These are phyloP conservation scores for Neurospora sp. DNA, from an alignment of 495 filamentous ascomycete genomes.

Conservation along the genomic window DNA sequence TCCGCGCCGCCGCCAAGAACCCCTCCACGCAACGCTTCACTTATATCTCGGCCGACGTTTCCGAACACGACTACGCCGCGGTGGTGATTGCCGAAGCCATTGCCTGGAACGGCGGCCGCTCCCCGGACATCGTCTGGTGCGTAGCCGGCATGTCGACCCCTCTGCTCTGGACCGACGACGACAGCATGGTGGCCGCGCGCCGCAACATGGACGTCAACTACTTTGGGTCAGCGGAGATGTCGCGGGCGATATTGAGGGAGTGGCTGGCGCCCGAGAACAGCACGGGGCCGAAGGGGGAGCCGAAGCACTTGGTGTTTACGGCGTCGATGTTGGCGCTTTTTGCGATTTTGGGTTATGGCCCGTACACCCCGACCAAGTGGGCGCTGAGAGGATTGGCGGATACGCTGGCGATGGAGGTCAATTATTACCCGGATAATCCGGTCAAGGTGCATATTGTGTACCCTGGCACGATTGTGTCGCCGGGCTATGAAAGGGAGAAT, in stretches of 20 bases:
- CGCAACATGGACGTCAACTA: slow-evolving; percentile 89
- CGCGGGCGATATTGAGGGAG: slow-evolving; percentile 54
- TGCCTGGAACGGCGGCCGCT: slow-evolving; percentile 66
- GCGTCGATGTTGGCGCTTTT: slow-evolving; percentile 66
- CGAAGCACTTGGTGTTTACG: slow-evolving; percentile 82
- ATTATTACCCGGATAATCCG: slow-evolving; percentile 59
- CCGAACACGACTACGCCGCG: slow-evolving; percentile 52
- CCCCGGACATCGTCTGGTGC: slow-evolving; percentile 87
- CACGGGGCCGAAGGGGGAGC: slow-evolving; percentile 25
- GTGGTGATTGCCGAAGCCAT: slow-evolving; percentile 62
- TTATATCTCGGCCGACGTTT: slow-evolving; percentile 78
- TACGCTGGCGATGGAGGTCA: slow-evolving; percentile 69
- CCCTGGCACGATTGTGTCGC: slow-evolving; percentile 70
- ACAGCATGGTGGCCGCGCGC: slow-evolving; percentile 49
- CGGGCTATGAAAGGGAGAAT: slow-evolving; percentile 73
- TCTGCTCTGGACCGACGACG: slow-evolving; percentile 63
- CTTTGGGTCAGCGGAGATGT: slow-evolving; percentile 79
- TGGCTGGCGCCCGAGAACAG: slow-evolving; percentile 45
- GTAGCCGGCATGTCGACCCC: slow-evolving; percentile 72
- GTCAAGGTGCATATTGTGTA: slow-evolving; percentile 77
- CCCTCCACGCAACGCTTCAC: slow-evolving; percentile 64
- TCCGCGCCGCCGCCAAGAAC: slow-evolving; percentile 53
- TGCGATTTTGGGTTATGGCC: slow-evolving; percentile 70
- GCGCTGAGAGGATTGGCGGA: slow-evolving; percentile 80
- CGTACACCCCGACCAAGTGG: slow-evolving; percentile 78